These are phyloP conservation scores for Misopates orontium DNA, from an alignment of 257 asterid species.

Conservation along the genomic window DNA sequence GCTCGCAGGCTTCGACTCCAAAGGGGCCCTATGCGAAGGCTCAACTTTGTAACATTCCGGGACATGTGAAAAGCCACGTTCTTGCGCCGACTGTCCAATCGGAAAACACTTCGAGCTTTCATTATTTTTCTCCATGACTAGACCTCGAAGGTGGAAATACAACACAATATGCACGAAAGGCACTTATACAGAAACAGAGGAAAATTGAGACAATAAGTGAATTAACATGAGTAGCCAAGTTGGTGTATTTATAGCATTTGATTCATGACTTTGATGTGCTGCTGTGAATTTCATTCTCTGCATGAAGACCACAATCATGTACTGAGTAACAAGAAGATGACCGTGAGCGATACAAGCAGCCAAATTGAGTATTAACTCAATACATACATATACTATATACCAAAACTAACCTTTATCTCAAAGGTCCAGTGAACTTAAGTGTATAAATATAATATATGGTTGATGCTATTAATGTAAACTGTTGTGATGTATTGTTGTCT, in stretches of 20 bases:
- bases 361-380: background rate
- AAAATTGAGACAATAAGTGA: background rate
- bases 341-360: background rate
- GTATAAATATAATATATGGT: too few relatives aligned
- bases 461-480: too few relatives aligned
- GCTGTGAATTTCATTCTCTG: background rate
- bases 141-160: background rate
- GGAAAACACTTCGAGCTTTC: slow-evolving; percentile 36
- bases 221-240: background rate
- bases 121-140: slow-evolving; percentile 1
- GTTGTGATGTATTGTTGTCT: too few relatives aligned
- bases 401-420: too few relatives aligned
- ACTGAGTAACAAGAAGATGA: background rate
- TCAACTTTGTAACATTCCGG: slow-evolving; percentile 40
- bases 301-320: slow-evolving; percentile 7
- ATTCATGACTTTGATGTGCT: too few relatives aligned
- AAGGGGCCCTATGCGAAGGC: slow-evolving; percentile 8
- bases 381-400: too few relatives aligned
- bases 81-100: slow-evolving; percentile 42
- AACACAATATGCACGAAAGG: too few relatives aligned
- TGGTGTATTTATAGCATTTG: slow-evolving; percentile 20
- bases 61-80: slow-evolving; percentile 35
- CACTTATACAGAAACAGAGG: too few relatives aligned
- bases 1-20: background rate
- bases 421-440: too few relatives aligned